Evolutionary conservation across 1,139 yeast genomes (phyloP), one percentile per base, ranked within the genome.

Genomic region (Candida pseudoviswanathii): DNA sequence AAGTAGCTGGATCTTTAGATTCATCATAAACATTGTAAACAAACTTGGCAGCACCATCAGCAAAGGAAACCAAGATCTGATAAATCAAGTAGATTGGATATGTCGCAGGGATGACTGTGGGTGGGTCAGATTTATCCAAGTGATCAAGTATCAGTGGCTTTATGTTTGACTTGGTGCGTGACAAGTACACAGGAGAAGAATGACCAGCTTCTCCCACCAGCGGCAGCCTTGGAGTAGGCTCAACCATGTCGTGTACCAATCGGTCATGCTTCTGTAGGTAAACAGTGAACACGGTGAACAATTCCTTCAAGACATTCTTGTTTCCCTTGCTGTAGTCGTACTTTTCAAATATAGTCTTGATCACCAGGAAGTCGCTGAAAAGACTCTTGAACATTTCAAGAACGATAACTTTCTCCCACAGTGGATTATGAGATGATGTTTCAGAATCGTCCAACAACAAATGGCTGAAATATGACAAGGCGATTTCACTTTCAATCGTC

Each of bases 401-500:
- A 0, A 90, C 82, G 25, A 90, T 64, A 1, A 84, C 76, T 53
- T 83, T 82, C 57, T 88, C 89, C 97, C 97, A 92, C 22, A 25
- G n/a, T 11, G 43, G 41, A 5, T 34, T 31, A 8, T 43, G 40
- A 5, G 46, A 51, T 8, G 42, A 41, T 9, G 41, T 27, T 16
- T 42, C 48, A 10, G 59, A 55, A 26, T 60, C 62, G 36, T 61
- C 63, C 24, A 73, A 74, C 7, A 89, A 64, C 40, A 82, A 77
- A 58, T 89, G 96, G 29, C 88, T 87, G 36, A 91, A 67, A 39
- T 86, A 73, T 0, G 96, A 84, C 24, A 92, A 66, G 1, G 92
- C 81, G 5, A 90, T 90, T 61, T 90, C 97, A 30, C 89, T 78
- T 64, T 92, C 97, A 37, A 88, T 79, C 46, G 81, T 85, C 33